Conservation (phyloP, 306 rosid species). For the Abrus precatorius region DNA sequence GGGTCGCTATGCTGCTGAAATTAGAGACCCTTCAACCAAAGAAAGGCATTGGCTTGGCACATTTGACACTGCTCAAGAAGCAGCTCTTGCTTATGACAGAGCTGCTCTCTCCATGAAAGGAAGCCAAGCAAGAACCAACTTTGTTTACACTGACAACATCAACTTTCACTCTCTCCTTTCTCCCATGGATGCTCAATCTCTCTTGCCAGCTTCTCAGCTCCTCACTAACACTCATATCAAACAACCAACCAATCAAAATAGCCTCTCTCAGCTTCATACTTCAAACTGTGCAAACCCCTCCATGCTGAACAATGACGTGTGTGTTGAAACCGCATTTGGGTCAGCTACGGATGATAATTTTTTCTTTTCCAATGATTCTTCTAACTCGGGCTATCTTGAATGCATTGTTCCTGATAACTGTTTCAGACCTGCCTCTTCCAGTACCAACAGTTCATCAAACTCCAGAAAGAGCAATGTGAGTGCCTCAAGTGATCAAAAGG, state of each 20-base stretch:
- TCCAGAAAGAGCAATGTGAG: conserved; percentile 51
- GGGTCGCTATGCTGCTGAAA: conserved; percentile 99
- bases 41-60: conserved; percentile 99
- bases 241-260: conserved; percentile 55
- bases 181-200: conserved; percentile 67
- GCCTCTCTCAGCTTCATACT: conserved; percentile 44
- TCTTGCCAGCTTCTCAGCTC: conserved; percentile 60
- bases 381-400: conserved; percentile 89
- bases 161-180: conserved; percentile 72
- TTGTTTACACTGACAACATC: conserved; percentile 79
- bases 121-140: conserved; percentile 93
- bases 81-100: conserved; percentile 99
- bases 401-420: conserved; percentile 96
- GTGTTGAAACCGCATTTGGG: conserved; percentile 46
- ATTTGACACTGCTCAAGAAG: conserved; percentile 99
- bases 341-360: conserved; percentile 54
- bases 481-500: conserved; percentile 51
- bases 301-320: conserved; percentile 42
- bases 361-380: conserved; percentile 66
- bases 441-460: conserved; percentile 22
- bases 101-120: conserved; percentile 99
- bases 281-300: conserved; percentile 23
- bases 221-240: conserved; percentile 50
- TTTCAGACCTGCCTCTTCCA: conserved; percentile 67
- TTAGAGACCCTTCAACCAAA: conserved; percentile 96